Evolutionary conservation across 164 flowering plant species (phyloP).

Genomic region (Vitis vinifera): ASM3070453v1 NC_081812.1:22398001-22398500

Average conservation of each 20-base stretch:
- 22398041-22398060: too few species aligned
- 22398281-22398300: constrained; percentile 16
- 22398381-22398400: constrained; percentile 17
- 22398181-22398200: constrained; percentile 38
- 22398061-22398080: too few species aligned
- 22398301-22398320: constrained; percentile 16
- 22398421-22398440: constrained; percentile 16
- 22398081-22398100: too few species aligned
- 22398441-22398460: constrained; percentile 17
- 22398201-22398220: constrained; percentile 32
- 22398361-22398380: constrained; percentile 17
- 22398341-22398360: constrained; percentile 20
- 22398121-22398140: too few species aligned
- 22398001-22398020: too few species aligned
- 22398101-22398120: too few species aligned
- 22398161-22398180: constrained; percentile 63
- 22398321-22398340: constrained; percentile 17
- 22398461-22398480: not conserved
- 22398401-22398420: constrained; percentile 28
- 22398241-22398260: constrained; percentile 11
- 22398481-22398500: not conserved
- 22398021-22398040: too few species aligned
- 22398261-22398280: constrained; percentile 10
- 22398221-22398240: too few species aligned
- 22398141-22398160: constrained; percentile 40